Evolutionary conservation across 2,329 filamentous ascomycete species (phyloP), one percentile per base, ranked within the genome.

Genomic region (Alternaria sp.): DNA sequence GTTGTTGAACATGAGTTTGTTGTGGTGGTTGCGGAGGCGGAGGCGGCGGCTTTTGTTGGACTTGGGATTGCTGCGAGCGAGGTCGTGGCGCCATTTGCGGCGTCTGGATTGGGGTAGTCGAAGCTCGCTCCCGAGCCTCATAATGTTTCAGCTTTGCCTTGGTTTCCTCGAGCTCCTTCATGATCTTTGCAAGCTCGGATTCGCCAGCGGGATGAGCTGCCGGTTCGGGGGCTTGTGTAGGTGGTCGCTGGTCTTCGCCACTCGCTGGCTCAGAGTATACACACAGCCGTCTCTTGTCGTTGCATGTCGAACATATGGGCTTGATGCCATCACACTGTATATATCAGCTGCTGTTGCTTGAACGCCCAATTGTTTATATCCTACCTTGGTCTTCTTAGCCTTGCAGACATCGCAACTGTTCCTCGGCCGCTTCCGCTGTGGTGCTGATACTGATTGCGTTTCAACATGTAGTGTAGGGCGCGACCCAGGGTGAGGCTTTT

Each of bases 371-470:
- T 7, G 22, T n/a, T 18, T 44, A n/a, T 46, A 14, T 48, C 30
- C 38, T 66, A 76, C 76, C 68, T 75, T 78, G 7, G 75, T 78
- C 63, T 77, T 78, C 64, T 78, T 79, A 5, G 66, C 59, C 61
- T 78, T 78, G 63, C 76, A 79, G 3, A 74, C 58, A 59, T 79
- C 73, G 53, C 76, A 79, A 49, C 74, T 77, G 32, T 73, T 75
- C 41, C 75, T 67, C 6, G 74, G 66, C 22, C 73, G 65, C 59
- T 64, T 69, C 25, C 71, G 63, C 16, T 45, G 66, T n/a, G 50
- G 60, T 11, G 52, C 49, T 44, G 63, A 63, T 18, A 45, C 48
- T 40, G 63, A 55, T 14, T 57, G 62, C 43, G 60, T 54, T 62
- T 55, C 55, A 14, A 52, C 28, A n/a, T 62, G 59, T 10, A 59